Evolutionary conservation across 139 green algal genomes (phyloP), one percentile per base, ranked within the genome.

Genomic region (Chlamydomonas incerta): DNA sequence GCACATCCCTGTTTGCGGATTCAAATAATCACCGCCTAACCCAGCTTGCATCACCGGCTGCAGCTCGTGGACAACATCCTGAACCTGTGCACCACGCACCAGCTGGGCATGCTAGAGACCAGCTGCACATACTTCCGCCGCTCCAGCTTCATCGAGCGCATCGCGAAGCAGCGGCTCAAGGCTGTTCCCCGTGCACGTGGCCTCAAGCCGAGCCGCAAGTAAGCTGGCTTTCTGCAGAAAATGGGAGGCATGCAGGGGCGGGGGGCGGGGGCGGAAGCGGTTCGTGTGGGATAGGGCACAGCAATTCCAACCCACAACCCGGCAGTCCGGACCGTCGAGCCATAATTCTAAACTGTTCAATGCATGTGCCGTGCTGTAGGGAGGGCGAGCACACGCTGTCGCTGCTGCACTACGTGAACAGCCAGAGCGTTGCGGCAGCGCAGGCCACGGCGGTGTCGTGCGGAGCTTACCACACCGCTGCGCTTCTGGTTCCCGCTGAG

Each of bases 381-480:
- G 85, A 90, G 26, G 84, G 90, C 21, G 94, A 97, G 87, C 89
- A 82, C 18, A 91, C 90, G 72, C 85, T 94, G 14, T 89, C 88
- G 9, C 80, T 97, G 68, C 90, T 96, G 50, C 91, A 94, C 72
- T 97, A 94, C 67, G 86, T 96, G 31, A 93, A 88, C n/a, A 90
- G 90, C 67, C 93, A 96, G 80, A 94, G 91, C 47, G 85, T 82
- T 14, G 94, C 93, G 23, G 94, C 93, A 4, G 93, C 94, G 0
- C 90, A 93, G 87, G 91, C 91, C 17, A 97, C 92, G 1, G 92
- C 93, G 0, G 63, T 98, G 0, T 77, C 91, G 5, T 91, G 95
- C 63, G 95, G 94, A 6, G 85, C 91, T 2, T 95, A 96, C 88
- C 94, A 98, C 86, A 95, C 92, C 0, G 82, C 93, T 0, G 92